Evolutionary conservation across 768 basidiomycete genomes (phyloP).

Genomic region (Agrocybe praecox): DNA sequence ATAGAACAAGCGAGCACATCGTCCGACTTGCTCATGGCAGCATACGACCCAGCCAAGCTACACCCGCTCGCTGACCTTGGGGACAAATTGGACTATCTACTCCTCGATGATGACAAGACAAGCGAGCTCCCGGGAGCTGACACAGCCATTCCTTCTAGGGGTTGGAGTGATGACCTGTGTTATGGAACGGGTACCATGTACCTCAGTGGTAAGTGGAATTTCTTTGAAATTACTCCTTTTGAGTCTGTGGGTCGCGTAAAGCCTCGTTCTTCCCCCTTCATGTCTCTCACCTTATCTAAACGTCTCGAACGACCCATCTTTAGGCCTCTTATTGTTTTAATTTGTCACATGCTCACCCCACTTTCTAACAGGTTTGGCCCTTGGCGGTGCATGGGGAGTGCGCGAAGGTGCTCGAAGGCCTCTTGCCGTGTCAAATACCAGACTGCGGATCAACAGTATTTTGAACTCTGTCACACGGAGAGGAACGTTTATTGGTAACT

Average conservation of each 20-base stretch:
- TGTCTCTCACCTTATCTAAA: slow-evolving; percentile 72
- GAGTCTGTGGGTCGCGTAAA: slow-evolving; percentile 48
- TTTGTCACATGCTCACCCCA: slow-evolving; percentile 76
- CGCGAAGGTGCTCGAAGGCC: slow-evolving; percentile 91
- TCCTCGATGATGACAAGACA: slow-evolving; percentile 96
- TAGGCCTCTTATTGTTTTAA: slow-evolving; percentile 79
- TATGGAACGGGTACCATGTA: slow-evolving; percentile 99
- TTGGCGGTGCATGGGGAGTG: slow-evolving; percentile 95
- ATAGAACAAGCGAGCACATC: slow-evolving; percentile 73
- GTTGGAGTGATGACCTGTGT: slow-evolving; percentile 99
- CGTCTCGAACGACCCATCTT: slow-evolving; percentile 57
- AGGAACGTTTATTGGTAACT: slow-evolving; percentile 98
- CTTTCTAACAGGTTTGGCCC: slow-evolving; percentile 79
- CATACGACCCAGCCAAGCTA: slow-evolving; percentile 89
- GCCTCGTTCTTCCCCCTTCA: slow-evolving; percentile 51
- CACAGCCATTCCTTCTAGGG: slow-evolving; percentile 91
- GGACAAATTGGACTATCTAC: slow-evolving; percentile 93
- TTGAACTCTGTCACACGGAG: slow-evolving; percentile 96
- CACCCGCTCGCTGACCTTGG: slow-evolving; percentile 94
- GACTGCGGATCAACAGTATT: slow-evolving; percentile 94
- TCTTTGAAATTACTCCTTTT: slow-evolving; percentile 65
- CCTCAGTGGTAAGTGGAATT: slow-evolving; percentile 81
- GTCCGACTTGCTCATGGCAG: slow-evolving; percentile 81
- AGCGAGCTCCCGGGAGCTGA: slow-evolving; percentile 86
- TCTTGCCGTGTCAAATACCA: slow-evolving; percentile 80